These are phyloP conservation scores for Penicillium rolfsii DNA, from an alignment of 2,329 filamentous ascomycete genomes.

Conservation along the genomic window DNA sequence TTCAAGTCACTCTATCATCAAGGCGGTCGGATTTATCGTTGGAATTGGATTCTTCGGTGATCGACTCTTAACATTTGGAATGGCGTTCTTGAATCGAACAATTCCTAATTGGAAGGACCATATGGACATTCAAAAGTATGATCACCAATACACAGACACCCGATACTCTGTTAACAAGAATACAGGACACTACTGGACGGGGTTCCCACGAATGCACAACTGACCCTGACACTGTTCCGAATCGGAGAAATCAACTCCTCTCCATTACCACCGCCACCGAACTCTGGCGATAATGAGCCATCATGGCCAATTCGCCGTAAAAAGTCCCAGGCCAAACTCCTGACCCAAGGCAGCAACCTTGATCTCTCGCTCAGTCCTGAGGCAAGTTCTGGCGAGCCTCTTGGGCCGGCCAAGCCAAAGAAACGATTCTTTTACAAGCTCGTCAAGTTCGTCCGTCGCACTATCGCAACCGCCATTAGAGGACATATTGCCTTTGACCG, in stretches of 20 bases:
- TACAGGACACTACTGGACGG: constrained; percentile 70
- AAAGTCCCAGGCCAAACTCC: constrained; percentile 55
- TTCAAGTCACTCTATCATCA: constrained; percentile 65
- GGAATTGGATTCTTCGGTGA: constrained; percentile 81
- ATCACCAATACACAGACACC: too few relatives aligned
- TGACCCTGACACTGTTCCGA: constrained; percentile 78
- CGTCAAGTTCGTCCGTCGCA: constrained; percentile 69
- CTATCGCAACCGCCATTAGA: constrained; percentile 70
- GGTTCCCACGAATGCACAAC: constrained; percentile 83
- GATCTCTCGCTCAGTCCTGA: not conserved
- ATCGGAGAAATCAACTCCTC: constrained; percentile 81
- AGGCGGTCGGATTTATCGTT: constrained; percentile 65
- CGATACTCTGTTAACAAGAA: constrained; percentile 14
- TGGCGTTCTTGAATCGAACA: constrained; percentile 53
- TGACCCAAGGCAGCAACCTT: constrained; percentile 61
- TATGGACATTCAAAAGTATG: constrained; percentile 68
- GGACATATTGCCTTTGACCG: constrained; percentile 73
- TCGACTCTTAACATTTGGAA: constrained; percentile 65
- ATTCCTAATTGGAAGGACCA: constrained; percentile 76
- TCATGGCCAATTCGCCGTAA: constrained; percentile 42
- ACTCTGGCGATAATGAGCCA: constrained; percentile 40
- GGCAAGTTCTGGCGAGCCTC: not conserved
- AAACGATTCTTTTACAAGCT: constrained; percentile 53
- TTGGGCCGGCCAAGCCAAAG: constrained; percentile 24
- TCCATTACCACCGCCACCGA: constrained; percentile 69